Evolutionary conservation across 352 stramenopile genomes (phyloP).

Genomic region (Pythium dissotocum): DNA sequence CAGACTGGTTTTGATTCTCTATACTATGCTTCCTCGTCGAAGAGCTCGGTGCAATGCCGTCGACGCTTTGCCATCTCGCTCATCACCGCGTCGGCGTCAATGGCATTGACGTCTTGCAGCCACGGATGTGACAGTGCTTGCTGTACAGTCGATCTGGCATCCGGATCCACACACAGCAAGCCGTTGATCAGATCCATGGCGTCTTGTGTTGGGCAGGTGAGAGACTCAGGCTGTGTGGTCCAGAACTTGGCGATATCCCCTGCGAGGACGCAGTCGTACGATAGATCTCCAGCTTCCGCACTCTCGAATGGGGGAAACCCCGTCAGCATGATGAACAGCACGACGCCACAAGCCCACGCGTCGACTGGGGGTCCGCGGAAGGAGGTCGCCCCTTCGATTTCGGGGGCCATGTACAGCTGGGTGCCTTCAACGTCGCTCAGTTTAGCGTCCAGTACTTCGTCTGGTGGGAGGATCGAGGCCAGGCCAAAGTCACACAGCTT

Average conservation of each 20-base stretch:
- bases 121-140: conserved; percentile 60
- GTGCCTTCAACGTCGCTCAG: conserved; percentile 75
- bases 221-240: conserved; percentile 41
- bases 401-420: conserved; percentile 86
- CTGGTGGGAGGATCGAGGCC: conserved; percentile 50
- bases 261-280: conserved; percentile 56
- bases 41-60: conserved; percentile 18
- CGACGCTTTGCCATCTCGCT: conserved; percentile 44
- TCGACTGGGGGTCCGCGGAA: conserved; percentile 80
- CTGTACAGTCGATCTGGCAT: conserved; percentile 45
- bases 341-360: conserved; percentile 86
- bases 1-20: not conserved
- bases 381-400: conserved; percentile 55
- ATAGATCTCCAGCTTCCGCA: conserved; percentile 61
- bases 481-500: conserved; percentile 95
- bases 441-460: conserved; percentile 28
- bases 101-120: conserved; percentile 36
- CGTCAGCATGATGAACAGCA: conserved; percentile 91
- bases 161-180: conserved; percentile 54
- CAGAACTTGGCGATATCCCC: conserved; percentile 54
- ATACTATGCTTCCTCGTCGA: conserved; percentile 7
- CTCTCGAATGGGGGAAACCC: conserved; percentile 86
- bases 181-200: conserved; percentile 69
- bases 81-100: conserved; percentile 36
- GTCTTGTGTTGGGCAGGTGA: conserved; percentile 37